phyloP scores from a whole-genome alignment of 2,329 filamentous ascomycete genomes.

The Sclerotinia borealis region DNA sequence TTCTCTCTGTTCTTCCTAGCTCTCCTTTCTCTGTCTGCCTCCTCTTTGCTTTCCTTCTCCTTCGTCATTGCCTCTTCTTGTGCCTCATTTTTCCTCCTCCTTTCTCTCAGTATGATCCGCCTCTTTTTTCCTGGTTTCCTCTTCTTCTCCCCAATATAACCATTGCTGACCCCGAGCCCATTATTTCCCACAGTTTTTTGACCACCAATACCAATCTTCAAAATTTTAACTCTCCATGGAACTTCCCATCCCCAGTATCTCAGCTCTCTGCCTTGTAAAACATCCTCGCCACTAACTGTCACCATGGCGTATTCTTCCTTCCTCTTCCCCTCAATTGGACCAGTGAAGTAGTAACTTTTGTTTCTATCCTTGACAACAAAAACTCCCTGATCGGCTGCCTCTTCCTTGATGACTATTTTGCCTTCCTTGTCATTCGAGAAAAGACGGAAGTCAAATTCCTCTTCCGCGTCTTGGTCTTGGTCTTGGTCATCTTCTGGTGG shows the following conservation, averaged over 20 bases:
- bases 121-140: slow-evolving; percentile 53
- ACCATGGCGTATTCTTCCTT: slow-evolving; percentile 38
- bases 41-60: slow-evolving; percentile 45
- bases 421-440: slow-evolving; percentile 37
- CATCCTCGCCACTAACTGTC: slow-evolving; percentile 47
- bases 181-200: slow-evolving; percentile 26
- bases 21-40: slow-evolving; percentile 54
- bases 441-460: slow-evolving; percentile 50
- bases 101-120: slow-evolving; percentile 44
- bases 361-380: slow-evolving; percentile 40
- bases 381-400: slow-evolving; percentile 36
- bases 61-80: slow-evolving; percentile 34
- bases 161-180: slow-evolving; percentile 9
- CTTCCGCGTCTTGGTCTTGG: slow-evolving; percentile 30
- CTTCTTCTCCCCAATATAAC: slow-evolving; percentile 27
- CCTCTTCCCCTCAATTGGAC: slow-evolving; percentile 34
- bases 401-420: slow-evolving; percentile 46
- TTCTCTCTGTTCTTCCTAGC: slow-evolving; percentile 54
- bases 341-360: slow-evolving; percentile 44
- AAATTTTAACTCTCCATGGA: slow-evolving; percentile 51
- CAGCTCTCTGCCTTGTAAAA: slow-evolving; percentile 39
- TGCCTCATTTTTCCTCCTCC: slow-evolving; percentile 36
- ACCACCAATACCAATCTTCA: slow-evolving; percentile 31
- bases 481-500: slow-evolving; percentile 3
- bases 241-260: slow-evolving; percentile 53